phyloP scores from a whole-genome alignment of 2,329 filamentous ascomycete genomes.

The Lomentospora prolificans region DNA sequence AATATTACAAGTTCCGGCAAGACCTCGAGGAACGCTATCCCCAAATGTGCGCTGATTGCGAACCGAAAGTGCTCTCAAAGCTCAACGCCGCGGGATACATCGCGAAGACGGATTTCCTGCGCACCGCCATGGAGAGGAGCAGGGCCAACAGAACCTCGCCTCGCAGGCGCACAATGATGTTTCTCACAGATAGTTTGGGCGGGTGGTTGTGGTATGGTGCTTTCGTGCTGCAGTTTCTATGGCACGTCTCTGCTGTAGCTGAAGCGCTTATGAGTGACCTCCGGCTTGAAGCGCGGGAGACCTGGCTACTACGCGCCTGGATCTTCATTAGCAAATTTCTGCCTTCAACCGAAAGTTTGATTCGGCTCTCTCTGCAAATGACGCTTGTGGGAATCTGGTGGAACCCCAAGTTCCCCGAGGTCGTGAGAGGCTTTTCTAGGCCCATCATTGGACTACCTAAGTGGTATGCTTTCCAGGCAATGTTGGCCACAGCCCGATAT shows the following conservation, averaged over 20 bases:
- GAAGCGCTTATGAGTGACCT: conserved; percentile 15
- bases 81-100: conserved; percentile 67
- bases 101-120: conserved; percentile 72
- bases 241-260: conserved; percentile 32
- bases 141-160: conserved; percentile 26
- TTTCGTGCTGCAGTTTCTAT: conserved; percentile 35
- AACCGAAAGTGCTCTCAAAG: conserved; percentile 59
- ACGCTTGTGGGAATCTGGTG: conserved; percentile 51
- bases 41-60: conserved; percentile 75
- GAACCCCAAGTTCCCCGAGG: conserved; percentile 57
- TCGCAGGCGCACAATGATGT: conserved; percentile 26
- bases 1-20: conserved; percentile 59
- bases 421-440: conserved; percentile 47
- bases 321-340: conserved; percentile 22
- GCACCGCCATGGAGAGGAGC: conserved; percentile 63
- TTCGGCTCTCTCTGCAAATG: conserved; percentile 36
- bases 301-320: not conserved
- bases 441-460: conserved; percentile 50
- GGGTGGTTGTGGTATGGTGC: conserved; percentile 39
- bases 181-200: conserved; percentile 31
- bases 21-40: conserved; percentile 77
- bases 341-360: conserved; percentile 29
- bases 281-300: not conserved
- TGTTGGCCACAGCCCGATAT: conserved; percentile 47
- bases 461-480: conserved; percentile 57